Base-by-base conservation (phyloP, 2,329 filamentous ascomycete species). In the Cyphellophora europaea region DNA sequence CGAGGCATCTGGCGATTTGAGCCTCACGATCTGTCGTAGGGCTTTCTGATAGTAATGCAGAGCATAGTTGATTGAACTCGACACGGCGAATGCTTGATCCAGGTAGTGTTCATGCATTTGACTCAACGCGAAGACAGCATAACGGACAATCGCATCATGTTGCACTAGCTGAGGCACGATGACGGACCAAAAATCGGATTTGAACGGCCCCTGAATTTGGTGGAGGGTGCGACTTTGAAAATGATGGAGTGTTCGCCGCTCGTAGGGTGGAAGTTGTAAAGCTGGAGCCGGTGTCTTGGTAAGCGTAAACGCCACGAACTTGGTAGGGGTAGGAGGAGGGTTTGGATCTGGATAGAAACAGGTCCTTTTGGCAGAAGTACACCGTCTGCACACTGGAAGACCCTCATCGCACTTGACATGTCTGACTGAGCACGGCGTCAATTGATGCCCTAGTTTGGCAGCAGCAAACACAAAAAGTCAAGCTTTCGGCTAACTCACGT, bases 381-480 rank as follows among this genome's bases (percentile, higher is more conserved):
- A 28, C 17, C 25, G n/a, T 6, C 12, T 15, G 15, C 32, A 35
- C 6, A 17, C 5, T 11, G 21, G 18, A 12, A 14, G 6, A 11
- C 19, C 13, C 11, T 35, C 19, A 13, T 35, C 32, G 21, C 32
- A 35, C 25, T 35, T 28, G n/a, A 25, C 11, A 28, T 28, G 32
- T 11, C 32, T 14, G 5, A 35, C 32, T 35, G 25, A 18, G 3
- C 11, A 6, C 16, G 12, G 5, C 6, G 21, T 8, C n/a, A 8
- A 25, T 8, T 25, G 21, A 8, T 25, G 8, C 8, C n/a, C 8
- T 25, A n/a, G 8, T n/a, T 15, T 3, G 13, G 5, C 11, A 4
- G 16, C n/a, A 6, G 32, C n/a, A n/a, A 35, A 17, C 6, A n/a
- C 14, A 25, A 13, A 12, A 25, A 6, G 18, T 5, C 14, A 8